Percentiles rank a stretch among this genome's conserved stretches.
Conservation (phyloP, 768 basidiomycete species). For the Fibroporia radiculosa region DNA sequence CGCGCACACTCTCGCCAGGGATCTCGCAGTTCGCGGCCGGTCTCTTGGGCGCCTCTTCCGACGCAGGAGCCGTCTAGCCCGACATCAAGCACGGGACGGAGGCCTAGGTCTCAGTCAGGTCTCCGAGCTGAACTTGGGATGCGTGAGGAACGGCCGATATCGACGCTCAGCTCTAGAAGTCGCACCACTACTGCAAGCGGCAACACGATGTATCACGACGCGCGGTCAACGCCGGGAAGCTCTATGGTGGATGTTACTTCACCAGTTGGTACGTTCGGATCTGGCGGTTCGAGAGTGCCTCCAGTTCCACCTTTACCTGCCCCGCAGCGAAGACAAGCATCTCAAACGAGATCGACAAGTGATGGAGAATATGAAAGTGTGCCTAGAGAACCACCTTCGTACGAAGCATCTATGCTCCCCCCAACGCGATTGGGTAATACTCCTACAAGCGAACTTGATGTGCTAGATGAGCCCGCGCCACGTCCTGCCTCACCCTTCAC, state of each 20-base stretch:
- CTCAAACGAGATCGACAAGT: conserved; percentile 2
- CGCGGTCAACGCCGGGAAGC: conserved; percentile 38
- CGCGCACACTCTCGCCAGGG: conserved; percentile 17
- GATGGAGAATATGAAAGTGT: neutral
- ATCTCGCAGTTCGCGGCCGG: conserved; percentile 15
- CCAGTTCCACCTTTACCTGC: conserved; percentile 12
- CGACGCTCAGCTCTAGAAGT: conserved; percentile 48
- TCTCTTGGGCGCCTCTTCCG: conserved; percentile 10
- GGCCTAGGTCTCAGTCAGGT: neutral
- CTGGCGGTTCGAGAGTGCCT: conserved; percentile 7
- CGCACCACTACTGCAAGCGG: conserved; percentile 26
- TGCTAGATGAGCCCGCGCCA: conserved; percentile 53
- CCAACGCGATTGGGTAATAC: conserved; percentile 4
- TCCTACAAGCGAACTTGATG: conserved; percentile 28
- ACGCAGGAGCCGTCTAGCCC: conserved; percentile 3
- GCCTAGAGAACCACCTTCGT: conserved; percentile 12
- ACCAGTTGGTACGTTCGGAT: conserved; percentile 6
- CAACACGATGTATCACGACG: conserved; percentile 57
- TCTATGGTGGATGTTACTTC: conserved; percentile 32
- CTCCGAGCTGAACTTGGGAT: conserved; percentile 12
- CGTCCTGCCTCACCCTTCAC: conserved; percentile 46
- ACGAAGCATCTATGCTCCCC: conserved; percentile 10
- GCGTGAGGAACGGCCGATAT: conserved; percentile 40
- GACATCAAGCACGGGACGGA: neutral
- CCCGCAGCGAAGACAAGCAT: conserved; percentile 6